Evolutionary conservation across 176 grass and related monocot species (phyloP), one percentile per base, ranked within the genome.

Genomic region (Pontederia crassipes): DNA sequence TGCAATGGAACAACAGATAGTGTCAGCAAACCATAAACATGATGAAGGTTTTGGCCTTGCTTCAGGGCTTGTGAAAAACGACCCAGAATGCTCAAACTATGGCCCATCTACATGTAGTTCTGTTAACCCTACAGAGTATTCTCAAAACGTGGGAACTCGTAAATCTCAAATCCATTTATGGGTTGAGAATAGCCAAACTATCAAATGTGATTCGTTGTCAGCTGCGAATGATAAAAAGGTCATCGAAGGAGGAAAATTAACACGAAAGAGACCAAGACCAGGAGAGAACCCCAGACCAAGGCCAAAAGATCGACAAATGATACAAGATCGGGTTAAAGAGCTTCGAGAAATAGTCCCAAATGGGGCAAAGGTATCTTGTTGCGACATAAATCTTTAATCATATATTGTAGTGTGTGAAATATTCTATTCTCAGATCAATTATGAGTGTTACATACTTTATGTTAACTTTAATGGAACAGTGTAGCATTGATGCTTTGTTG

Each of bases 261-360:
- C 72, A 61, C 65, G 83, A 20, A 90, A 90, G 77, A 86, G 87
- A 71, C 75, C 77, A 53, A 83, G 82, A 58, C 77, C 73, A 53
- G 87, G 79, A 58, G 87, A 86, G 77, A 83, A 58, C 66, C 35
- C 79, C 61, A 90, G 65, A 51, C 77, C 87, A 77, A 73, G 87
- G 2, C 87, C 87, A 47, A 90, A 90, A 72, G 87, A 90, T 55
- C 76, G 87, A 2, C 87, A 90, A 54, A 55, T 90, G 46, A 90
- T 90, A 75, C 87, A 90, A 45, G 87, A 86, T 69, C 82, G 87
- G 56, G 83, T 86, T 57, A 90, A 86, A 58, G 87, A 90, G 65
- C 83, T 90, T 48, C 69, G 87, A 62, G 79, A 90, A 74, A 82
- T 90, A 69, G 82, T 90, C 50, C 87, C 83, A 0, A 90, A 86